Evolutionary conservation across 1,284 basidiomycete species (phyloP), one percentile per base, ranked within the genome.

Genomic region (Fomitopsis schrenkii): DNA sequence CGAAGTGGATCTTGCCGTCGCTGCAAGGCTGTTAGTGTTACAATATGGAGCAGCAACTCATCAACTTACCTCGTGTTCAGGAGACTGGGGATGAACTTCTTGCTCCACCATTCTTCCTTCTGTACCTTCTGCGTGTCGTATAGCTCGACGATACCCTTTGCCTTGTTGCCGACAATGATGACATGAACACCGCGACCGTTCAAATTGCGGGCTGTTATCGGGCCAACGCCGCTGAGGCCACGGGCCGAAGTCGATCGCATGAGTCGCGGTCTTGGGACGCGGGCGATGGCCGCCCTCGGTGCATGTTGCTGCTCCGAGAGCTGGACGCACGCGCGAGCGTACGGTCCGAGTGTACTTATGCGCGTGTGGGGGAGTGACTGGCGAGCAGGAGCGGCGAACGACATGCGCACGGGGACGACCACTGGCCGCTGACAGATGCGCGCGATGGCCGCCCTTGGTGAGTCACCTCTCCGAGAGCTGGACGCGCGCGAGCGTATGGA

Each of bases 181-280:
- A 96, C 87, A 57, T 94, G 88, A 46, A 98, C 88, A 59, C 97
- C 97, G 46, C 94, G 90, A 22, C 97, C 97, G 71, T 97, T 95
- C 55, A 96, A 81, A 76, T 95, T 96, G 67, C 93, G 88, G 7
- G 91, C 87, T 38, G 95, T 96, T 56, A 98, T 82, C 59, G 91
- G 89, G 55, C 96, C 96, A 68, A 98, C 97, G 54, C 97, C 97
- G 68, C 91, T 94, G 62, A 93, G 74, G 35, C 96, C 96, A 65
- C 97, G 97, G 94, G 62, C 97, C 97, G 72, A 99, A 98, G 77
- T 98, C 97, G 68, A 99, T 79, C 5, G 94, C 91, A 75, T 99
- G 97, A 4, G 97, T 98, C 0, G 95, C 94, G 8, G 88, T 84
- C 60, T 89, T 82, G 1, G 94, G 92, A 98, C 74, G n/a, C n/a